These are phyloP conservation scores for Isoetes taiwanensis DNA, from an alignment of 75 land plant species.

Conservation along the genomic window DNA sequence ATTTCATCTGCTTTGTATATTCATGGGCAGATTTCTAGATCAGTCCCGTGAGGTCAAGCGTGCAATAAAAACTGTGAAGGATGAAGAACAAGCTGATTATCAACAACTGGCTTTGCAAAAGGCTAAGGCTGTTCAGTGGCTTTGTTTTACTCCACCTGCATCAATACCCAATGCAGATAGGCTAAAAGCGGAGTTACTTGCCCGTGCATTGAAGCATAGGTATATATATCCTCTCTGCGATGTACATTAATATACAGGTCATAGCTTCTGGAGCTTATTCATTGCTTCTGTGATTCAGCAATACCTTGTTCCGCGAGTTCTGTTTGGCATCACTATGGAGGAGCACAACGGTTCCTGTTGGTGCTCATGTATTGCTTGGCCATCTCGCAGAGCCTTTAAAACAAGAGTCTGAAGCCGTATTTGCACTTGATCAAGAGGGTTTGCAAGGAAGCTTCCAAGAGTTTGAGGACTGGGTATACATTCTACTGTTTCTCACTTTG, in stretches of 20 bases:
- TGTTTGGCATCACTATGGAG: constrained; percentile 88
- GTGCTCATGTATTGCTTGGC: constrained; percentile 71
- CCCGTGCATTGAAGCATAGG: constrained; percentile 71
- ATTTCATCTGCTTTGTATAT: background rate
- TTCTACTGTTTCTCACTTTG: no score
- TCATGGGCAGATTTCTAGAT: constrained; percentile 47
- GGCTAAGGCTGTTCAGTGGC: constrained; percentile 87
- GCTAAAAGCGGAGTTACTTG: constrained; percentile 59
- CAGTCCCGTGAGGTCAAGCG: constrained; percentile 58
- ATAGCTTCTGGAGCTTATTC: background rate
- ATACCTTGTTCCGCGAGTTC: constrained; percentile 82
- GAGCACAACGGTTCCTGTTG: constrained; percentile 58
- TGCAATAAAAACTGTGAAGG: constrained; percentile 19
- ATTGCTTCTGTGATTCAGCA: constrained; percentile 32
- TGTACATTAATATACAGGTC: background rate
- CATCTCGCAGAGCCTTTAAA: constrained; percentile 79
- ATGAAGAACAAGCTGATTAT: constrained; percentile 31
- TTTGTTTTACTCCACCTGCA: constrained; percentile 86
- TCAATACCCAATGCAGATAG: constrained; percentile 38
- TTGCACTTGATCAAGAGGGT: constrained; percentile 36
- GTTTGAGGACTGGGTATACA: constrained; percentile 83
- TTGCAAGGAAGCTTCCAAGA: constrained; percentile 61
- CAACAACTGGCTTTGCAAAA: constrained; percentile 55
- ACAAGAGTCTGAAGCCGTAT: constrained; percentile 41
- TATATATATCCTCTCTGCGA: constrained; percentile 8